phyloP scores from a whole-genome alignment of 805 yeast genomes.

The Starmerella khaoyaiensis region DNA sequence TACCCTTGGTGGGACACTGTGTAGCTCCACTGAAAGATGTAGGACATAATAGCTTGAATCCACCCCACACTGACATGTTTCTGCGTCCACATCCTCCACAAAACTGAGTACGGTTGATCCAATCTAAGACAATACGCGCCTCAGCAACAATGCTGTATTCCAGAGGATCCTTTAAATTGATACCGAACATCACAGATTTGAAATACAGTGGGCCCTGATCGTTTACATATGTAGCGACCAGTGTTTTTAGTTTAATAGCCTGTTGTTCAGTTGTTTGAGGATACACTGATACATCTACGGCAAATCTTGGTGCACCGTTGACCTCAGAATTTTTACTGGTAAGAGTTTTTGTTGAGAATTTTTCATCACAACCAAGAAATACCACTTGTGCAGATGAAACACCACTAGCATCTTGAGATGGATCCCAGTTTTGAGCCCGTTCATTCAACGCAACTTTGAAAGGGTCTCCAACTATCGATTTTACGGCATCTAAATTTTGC shows the following conservation, averaged over 20 bases:
- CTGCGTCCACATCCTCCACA: conserved; percentile 77
- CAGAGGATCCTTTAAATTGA: conserved; percentile 3
- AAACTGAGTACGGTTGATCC: conserved; percentile 59
- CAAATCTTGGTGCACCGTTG: conserved; percentile 32
- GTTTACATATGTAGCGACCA: conserved; percentile 5
- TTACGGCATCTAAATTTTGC: conserved; percentile 28
- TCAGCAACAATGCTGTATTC: conserved; percentile 67
- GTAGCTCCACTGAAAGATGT: conserved; percentile 15
- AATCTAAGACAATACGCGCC: conserved; percentile 72
- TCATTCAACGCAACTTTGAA: conserved; percentile 23
- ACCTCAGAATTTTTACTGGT: conserved; percentile 18
- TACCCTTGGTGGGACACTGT: conserved; percentile 30
- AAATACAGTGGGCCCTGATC: conserved; percentile 5
- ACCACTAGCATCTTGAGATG: conserved; percentile 27
- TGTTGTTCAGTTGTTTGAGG: conserved; percentile 18
- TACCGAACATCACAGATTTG: conserved; percentile 14
- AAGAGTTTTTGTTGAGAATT: conserved; percentile 5
- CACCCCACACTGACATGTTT: conserved; percentile 33
- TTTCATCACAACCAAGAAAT: conserved; percentile 41
- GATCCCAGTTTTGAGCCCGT: conserved; percentile 27
- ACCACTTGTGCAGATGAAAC: conserved; percentile 26
- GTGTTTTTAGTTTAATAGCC: conserved; percentile 10
- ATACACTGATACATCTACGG: conserved; percentile 25
- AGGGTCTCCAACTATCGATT: conserved; percentile 29
- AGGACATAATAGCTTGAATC: conserved; percentile 31